These are phyloP conservation scores for Chaetomium sp. DNA, from an alignment of 2,329 filamentous ascomycete species.

Conservation along the genomic window DNA sequence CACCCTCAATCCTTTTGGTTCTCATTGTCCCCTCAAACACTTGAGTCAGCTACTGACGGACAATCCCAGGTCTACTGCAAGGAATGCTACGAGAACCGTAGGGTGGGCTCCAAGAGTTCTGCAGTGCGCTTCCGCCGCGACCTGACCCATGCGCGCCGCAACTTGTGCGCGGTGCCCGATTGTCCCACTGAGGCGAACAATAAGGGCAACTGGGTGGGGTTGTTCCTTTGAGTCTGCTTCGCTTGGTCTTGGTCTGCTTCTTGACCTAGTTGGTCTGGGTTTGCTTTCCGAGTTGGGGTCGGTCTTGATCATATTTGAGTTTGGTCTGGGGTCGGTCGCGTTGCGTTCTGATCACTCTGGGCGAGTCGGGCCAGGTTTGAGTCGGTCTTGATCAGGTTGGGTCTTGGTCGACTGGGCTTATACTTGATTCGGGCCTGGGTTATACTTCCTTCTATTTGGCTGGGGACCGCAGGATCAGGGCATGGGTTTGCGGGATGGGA, in stretches of 20 bases:
- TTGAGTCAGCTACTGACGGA: not conserved
- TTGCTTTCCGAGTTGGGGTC: not conserved
- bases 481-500: no score
- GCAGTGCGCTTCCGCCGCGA: slow-evolving; percentile 32
- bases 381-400: no score
- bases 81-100: slow-evolving; percentile 53
- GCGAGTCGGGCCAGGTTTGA: no score
- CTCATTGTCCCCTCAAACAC: not conserved
- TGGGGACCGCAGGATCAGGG: no score
- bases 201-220: slow-evolving; percentile 56
- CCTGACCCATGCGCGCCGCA: slow-evolving; percentile 29
- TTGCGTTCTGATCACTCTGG: no score
- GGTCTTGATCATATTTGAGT: not conserved
- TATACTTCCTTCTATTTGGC: no score
- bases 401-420: no score
- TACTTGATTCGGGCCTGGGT: no score
- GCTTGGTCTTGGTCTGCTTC: not conserved
- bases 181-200: slow-evolving; percentile 47
- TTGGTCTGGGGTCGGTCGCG: no score
- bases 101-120: slow-evolving; percentile 32
- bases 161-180: slow-evolving; percentile 50
- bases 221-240: slow-evolving; percentile 42
- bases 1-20: not conserved
- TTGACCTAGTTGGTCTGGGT: not conserved
- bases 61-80: slow-evolving; percentile 54